Evolutionary conservation across 805 yeast species (phyloP), one percentile per base, ranked within the genome.

Genomic region (Teunomyces panamensis): DNA sequence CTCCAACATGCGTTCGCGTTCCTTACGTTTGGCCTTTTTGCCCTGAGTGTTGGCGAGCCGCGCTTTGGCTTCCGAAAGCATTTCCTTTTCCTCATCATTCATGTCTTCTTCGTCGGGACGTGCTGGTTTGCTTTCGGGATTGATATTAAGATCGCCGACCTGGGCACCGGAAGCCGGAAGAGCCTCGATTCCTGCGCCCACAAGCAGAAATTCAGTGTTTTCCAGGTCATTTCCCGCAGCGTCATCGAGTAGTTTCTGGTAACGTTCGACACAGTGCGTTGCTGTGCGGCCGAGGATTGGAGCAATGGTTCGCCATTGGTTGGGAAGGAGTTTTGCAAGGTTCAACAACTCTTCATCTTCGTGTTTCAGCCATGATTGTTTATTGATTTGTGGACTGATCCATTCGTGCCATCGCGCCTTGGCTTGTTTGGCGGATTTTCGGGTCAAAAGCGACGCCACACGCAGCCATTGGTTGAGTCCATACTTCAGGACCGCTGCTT

Each of bases 381-480:
- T 81, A 58, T 78, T 72, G 43, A 92, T 75, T 3, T 74, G 64
- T 0, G 98, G 97, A 61, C 84, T 85, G 33, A 92, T 69, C 80
- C 85, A 90, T 59, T 92, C 97, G 43, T 73, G 75, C 99, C 99
- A 92, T 54, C 98, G 73, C 1, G 95, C 87, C 59, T 90, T 89
- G 52, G 96, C 92, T 63, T 94, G 98, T 59, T 83, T 84, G 4
- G 97, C 96, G 1, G 90, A 84, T 65, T 92, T 92, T 62, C 87
- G 82, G 5, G 89, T 84, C 30, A 92, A 69, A 39, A 92, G 73
- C 0, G 97, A 89, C 0, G 96, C 87, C 4, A 92, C 92, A 44
- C 97, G 79, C 10, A 94, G 78, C 99, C 99, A 92, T 59, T 94
- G 97, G 56, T 88, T 90, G 14, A 90, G 72, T 0, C 99, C 99